Conservation (phyloP, 306 rosid species). For the Morella rubra region DNA sequence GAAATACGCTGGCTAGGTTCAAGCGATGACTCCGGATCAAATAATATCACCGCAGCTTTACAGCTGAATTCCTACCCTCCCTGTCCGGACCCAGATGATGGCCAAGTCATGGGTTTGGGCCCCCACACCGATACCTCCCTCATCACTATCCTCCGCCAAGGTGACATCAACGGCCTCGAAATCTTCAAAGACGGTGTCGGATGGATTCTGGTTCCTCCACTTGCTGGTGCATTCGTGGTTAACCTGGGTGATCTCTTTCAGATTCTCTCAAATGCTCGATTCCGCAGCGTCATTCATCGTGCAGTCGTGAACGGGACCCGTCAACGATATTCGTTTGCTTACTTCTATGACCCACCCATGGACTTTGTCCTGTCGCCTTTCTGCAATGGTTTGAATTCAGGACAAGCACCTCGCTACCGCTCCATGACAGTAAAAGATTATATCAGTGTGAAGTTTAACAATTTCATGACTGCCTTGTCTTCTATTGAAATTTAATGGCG, state of each 20-base stretch:
- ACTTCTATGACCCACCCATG: constrained; percentile 53
- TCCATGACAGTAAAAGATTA: constrained; percentile 53
- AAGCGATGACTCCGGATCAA: not conserved
- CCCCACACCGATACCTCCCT: constrained; percentile 80
- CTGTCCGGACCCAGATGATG: constrained; percentile 55
- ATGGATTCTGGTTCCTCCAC: constrained; percentile 56
- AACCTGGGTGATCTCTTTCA: constrained; percentile 62
- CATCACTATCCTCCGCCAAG: constrained; percentile 62
- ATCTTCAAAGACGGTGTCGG: constrained; percentile 49
- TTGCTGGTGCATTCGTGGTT: constrained; percentile 39
- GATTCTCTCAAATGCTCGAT: constrained; percentile 56
- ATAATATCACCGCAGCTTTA: constrained; percentile 33
- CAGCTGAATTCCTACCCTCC: constrained; percentile 68
- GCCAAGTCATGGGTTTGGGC: constrained; percentile 66
- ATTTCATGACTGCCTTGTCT: constrained; percentile 43
- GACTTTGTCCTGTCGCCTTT: constrained; percentile 51
- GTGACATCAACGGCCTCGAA: constrained; percentile 56
- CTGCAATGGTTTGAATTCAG: constrained; percentile 1
- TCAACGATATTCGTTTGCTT: constrained; percentile 52
- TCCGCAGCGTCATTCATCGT: constrained; percentile 51
- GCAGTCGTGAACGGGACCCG: constrained; percentile 36
- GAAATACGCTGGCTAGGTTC: constrained; percentile 41
- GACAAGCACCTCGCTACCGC: constrained; percentile 36
- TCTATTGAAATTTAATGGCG: constrained; percentile 35
- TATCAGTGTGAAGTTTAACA: constrained; percentile 42